Conservation (phyloP, 208 protist species). For the Acanthamoeba rhysodes region DNA sequence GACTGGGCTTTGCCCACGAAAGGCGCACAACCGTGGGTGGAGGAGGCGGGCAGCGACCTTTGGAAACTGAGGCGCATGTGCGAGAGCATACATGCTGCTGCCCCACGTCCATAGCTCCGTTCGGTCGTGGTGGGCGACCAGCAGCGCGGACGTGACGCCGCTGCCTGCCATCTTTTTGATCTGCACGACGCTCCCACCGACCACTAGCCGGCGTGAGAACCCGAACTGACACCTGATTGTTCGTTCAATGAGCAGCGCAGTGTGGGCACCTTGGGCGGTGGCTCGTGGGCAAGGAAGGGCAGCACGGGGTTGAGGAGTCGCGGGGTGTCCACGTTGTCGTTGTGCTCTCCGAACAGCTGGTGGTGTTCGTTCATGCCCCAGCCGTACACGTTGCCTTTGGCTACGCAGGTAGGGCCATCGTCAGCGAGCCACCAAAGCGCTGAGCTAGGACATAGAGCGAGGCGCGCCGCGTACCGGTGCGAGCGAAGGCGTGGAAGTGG, state of each 20-base stretch:
- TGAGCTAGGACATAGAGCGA: neutral
- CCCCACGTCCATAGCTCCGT: slow-evolving; percentile 57
- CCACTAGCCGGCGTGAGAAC: neutral
- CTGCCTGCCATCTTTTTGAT: slow-evolving; percentile 56
- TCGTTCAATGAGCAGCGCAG: too few relatives aligned
- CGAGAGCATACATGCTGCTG: slow-evolving; percentile 31
- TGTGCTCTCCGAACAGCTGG: neutral
- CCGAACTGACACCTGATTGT: neutral
- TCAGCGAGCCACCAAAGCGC: neutral
- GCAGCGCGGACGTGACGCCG: slow-evolving; percentile 18
- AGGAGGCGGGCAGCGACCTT: neutral
- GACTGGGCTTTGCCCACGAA: neutral
- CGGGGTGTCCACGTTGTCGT: slow-evolving; percentile 18
- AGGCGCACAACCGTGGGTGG: neutral
- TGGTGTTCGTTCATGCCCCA: slow-evolving; percentile 62
- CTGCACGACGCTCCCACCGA: neutral
- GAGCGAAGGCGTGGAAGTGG: slow-evolving; percentile 43
- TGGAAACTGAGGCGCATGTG: neutral
- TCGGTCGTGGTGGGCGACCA: neutral
- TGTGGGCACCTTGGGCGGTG: neutral
- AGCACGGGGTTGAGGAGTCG: neutral
- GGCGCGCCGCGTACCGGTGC: neutral
- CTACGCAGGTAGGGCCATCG: neutral
- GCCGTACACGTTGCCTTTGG: neutral
- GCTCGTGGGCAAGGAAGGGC: neutral